Conservation (phyloP, 1,139 yeast genomes). For the Taphrina wiesneri region DNA sequence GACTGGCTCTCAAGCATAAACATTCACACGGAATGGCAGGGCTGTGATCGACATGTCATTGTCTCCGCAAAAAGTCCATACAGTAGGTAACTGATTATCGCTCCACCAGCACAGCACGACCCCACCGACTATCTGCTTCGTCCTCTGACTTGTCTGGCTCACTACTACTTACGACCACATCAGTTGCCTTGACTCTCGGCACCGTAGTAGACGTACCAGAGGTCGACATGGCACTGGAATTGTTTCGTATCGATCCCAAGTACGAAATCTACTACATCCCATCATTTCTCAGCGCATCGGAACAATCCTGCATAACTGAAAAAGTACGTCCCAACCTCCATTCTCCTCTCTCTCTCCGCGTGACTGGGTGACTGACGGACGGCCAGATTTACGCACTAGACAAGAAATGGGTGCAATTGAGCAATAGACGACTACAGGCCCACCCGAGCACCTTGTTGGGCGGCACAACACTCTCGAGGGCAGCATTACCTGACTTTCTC, state of each 20-base stretch:
- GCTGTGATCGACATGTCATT: not conserved
- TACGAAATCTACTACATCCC: conserved; percentile 35
- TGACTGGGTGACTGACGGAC: not conserved
- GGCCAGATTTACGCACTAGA: conserved; percentile 22
- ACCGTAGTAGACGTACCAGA: no score
- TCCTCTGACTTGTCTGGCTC: no score
- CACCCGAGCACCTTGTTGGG: conserved; percentile 37
- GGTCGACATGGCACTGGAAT: conserved; percentile 5
- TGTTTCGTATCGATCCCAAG: not conserved
- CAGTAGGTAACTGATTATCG: no score
- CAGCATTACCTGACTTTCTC: conserved; percentile 37
- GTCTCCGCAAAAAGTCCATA: not conserved
- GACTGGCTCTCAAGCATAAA: not conserved
- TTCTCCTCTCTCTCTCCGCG: not conserved
- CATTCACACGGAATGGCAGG: no score
- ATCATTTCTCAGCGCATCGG: conserved; percentile 33
- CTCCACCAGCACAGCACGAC: no score
- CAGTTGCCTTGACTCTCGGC: no score
- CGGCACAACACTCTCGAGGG: conserved; percentile 36
- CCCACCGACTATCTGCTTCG: no score
- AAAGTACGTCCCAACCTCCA: conserved; percentile 30
- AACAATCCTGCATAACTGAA: conserved; percentile 32
- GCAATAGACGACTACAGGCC: conserved; percentile 38
- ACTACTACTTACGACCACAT: no score
- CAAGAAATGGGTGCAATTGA: conserved; percentile 36